A percentile compares a stretch with the other conserved stretches of the same genome.
These are phyloP conservation scores for Cupressus sempervirens DNA, from an alignment of 75 land plant species.

Conservation along the genomic window DNA sequence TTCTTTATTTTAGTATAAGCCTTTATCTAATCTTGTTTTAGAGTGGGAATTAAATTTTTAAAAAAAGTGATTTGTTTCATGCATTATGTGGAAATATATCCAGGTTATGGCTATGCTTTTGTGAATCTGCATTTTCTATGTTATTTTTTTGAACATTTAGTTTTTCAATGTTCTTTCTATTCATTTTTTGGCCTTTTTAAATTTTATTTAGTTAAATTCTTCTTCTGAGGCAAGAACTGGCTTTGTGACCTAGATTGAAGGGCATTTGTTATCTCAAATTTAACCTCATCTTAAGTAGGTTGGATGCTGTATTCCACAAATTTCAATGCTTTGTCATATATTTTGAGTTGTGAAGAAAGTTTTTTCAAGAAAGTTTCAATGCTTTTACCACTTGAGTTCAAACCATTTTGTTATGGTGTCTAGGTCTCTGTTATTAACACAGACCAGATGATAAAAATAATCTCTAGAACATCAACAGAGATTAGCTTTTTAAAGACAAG, in stretches of 20 bases:
- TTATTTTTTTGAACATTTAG: neutral
- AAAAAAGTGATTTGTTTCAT: neutral
- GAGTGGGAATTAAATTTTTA: neutral
- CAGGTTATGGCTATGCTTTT: neutral
- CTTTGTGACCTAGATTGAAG: neutral
- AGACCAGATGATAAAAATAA: neutral
- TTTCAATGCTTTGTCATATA: neutral
- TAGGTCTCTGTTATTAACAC: neutral
- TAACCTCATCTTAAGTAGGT: neutral
- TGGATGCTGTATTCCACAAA: neutral
- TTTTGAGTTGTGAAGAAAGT: neutral
- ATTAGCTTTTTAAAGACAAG: too few relatives aligned
- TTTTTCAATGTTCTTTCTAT: neutral
- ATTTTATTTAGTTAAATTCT: neutral
- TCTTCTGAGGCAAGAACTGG: neutral
- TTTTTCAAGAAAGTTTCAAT: neutral
- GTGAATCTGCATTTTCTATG: neutral
- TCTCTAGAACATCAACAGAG: neutral
- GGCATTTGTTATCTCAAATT: neutral
- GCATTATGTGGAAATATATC: neutral
- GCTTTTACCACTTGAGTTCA: neutral
- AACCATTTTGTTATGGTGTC: neutral
- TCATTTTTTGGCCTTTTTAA: neutral
- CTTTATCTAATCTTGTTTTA: too few relatives aligned
- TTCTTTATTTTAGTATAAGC: neutral